phyloP scores from a whole-genome alignment of 208 protist genomes.

The Trypanosoma melophagium region DNA sequence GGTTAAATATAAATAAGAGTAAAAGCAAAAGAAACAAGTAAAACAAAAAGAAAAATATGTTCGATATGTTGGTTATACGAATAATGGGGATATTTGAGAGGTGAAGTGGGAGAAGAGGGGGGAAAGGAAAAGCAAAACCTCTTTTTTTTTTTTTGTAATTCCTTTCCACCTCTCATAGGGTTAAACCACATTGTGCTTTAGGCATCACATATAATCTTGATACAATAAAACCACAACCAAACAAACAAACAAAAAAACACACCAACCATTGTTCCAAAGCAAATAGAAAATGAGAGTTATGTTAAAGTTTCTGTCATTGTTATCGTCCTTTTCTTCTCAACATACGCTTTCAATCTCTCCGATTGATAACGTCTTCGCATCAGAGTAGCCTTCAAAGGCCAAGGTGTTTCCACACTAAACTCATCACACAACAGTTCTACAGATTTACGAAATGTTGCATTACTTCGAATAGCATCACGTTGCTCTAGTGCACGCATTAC shows the following conservation, averaged over 20 bases:
- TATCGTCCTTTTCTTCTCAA: slow-evolving; percentile 13
- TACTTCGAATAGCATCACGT: slow-evolving; percentile 53
- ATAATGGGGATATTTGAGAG: not conserved
- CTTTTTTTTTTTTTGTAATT: not conserved
- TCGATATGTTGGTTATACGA: too few relatives aligned
- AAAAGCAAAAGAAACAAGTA: not conserved
- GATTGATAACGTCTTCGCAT: slow-evolving; percentile 51
- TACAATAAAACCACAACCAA: not conserved
- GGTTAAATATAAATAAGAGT: not conserved
- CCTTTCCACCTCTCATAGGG: too few relatives aligned
- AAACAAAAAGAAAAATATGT: not conserved
- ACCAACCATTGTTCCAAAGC: not conserved
- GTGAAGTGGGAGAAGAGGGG: not conserved
- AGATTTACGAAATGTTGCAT: slow-evolving; percentile 36
- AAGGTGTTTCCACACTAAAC: slow-evolving; percentile 75
- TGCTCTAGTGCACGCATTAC: slow-evolving; percentile 71
- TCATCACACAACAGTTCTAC: slow-evolving; percentile 74
- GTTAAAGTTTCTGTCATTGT: slow-evolving; percentile 1
- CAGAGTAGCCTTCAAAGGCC: slow-evolving; percentile 40
- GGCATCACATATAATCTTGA: not conserved
- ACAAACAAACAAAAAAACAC: not conserved
- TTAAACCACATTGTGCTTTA: too few relatives aligned
- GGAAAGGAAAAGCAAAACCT: not conserved
- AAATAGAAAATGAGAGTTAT: not conserved
- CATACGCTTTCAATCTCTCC: slow-evolving; percentile 36